A percentile compares a stretch with the other conserved stretches of the same genome.
Evolutionary conservation across 1,284 basidiomycete species (phyloP).

Genomic region (Tylopilus orsonianus): DNA sequence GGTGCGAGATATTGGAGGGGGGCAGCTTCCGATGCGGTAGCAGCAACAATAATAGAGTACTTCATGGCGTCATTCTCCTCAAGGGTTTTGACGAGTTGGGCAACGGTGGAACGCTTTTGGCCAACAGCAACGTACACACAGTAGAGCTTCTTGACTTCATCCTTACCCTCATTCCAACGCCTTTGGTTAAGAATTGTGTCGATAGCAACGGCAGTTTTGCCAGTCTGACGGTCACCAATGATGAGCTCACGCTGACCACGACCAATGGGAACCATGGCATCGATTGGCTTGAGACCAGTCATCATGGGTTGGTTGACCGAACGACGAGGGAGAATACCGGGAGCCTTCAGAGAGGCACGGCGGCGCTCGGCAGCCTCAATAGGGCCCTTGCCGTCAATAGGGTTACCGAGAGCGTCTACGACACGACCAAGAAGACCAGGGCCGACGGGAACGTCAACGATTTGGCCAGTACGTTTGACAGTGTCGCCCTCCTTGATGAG

Average conservation of each 20-base stretch:
- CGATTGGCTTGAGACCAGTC: conserved; percentile 99
- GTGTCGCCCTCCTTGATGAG: conserved; percentile 99
- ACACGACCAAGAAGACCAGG: conserved; percentile 96
- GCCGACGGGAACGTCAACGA: conserved; percentile 99
- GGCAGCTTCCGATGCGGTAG: conserved; percentile 98
- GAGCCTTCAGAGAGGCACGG: conserved; percentile 97
- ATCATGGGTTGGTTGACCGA: conserved; percentile 99
- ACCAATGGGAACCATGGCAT: conserved; percentile 99
- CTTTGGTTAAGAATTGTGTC: conserved; percentile 99
- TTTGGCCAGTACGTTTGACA: conserved; percentile 99
- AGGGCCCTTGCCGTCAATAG: conserved; percentile 99
- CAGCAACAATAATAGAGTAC: conserved; percentile 98
- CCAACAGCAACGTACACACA: conserved; percentile 99
- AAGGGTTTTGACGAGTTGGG: conserved; percentile 98
- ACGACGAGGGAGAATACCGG: conserved; percentile 97
- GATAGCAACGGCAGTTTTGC: conserved; percentile 98
- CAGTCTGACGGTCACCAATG: conserved; percentile 99
- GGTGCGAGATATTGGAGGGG: conserved; percentile 99
- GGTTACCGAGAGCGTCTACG: conserved; percentile 98
- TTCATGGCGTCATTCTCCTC: conserved; percentile 99
- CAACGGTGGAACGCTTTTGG: conserved; percentile 99
- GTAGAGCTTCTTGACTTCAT: conserved; percentile 98
- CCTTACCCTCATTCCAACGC: conserved; percentile 97
- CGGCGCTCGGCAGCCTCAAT: conserved; percentile 92
- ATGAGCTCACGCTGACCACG: conserved; percentile 99